Evolutionary conservation across 106 monocot genomes (phyloP), one percentile per base, ranked within the genome.

Genomic region (Gastrodia elata): DNA sequence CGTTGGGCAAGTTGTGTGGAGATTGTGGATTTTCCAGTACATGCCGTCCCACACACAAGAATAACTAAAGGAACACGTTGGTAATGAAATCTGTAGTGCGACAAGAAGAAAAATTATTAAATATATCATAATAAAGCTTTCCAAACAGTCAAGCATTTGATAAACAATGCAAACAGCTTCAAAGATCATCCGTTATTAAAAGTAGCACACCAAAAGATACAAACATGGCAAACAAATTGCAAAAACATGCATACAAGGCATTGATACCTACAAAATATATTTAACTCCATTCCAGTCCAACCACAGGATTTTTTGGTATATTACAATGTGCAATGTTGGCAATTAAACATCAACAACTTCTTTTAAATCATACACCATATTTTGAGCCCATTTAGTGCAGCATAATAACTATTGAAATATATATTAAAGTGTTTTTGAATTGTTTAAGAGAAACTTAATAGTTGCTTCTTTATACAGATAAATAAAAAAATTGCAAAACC

Each of bases 41-140:
- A 98, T 32, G 98, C 98, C 77, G 98, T 98, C 67, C 98, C 98
- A 79, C 98, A 98, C 15, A 98, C 98, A 69, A 98, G 87, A 91
- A 98, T 93, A 72, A 98, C 98, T 67, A 98, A 64, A 74, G 98
- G 98, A 30, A 98, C 88, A 74, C 98, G 77, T 87, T 91, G 98
- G 78, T 98, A 93, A 78, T 98, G 98, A 85, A 98, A 98, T 72
- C 98, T 98, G 68, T 67, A 37, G n/a, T 32, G 9, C 30, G 32
- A 61, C 10, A 61, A 61, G 13, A 30, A 61, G 32, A 61, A 14
- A 13, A 61, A 61, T 30, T 10, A n/a, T 4, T 61, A 61, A 58
- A 61, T 1, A 61, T 61, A 61, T 13, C 14, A 61, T 28, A 61
- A 32, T 32, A 28, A 61, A 13, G n/a, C n/a, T 61, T 61, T 32